Conservation (phyloP, 345 rosid species). For the Hibiscus tridactylites region DNA sequence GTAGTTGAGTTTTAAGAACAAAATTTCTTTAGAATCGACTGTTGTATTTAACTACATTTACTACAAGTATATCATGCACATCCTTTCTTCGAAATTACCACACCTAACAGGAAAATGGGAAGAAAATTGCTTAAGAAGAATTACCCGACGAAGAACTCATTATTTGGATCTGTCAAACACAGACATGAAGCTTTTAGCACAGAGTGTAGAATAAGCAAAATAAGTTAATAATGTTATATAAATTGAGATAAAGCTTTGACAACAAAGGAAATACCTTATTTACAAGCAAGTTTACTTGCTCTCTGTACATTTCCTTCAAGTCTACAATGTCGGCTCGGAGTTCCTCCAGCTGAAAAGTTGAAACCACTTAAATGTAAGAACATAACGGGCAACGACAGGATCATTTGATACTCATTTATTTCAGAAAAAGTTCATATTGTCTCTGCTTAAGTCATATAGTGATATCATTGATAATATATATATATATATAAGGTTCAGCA, state of each 20-base stretch:
- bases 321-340: conserved; percentile 91
- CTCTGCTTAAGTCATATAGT: neutral
- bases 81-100: neutral
- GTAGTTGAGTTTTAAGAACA: neutral
- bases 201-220: neutral
- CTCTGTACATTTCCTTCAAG: conserved; percentile 99
- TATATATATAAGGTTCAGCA: neutral
- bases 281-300: conserved; percentile 97
- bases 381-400: neutral
- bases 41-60: conserved; percentile 2
- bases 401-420: neutral
- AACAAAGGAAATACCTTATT: conserved; percentile 53
- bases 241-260: neutral
- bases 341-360: conserved; percentile 77
- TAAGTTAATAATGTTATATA: neutral
- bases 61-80: conserved; percentile 12
- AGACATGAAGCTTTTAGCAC: conserved; percentile 2
- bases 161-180: conserved; percentile 46
- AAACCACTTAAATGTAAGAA: conserved; percentile 14
- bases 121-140: conserved; percentile 6
- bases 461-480: neutral
- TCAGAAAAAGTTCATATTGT: no score
- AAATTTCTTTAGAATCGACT: conserved; percentile 3
- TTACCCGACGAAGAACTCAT: conserved; percentile 33
- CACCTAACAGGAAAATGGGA: neutral